A percentile compares a stretch with the other conserved stretches of the same genome.
phyloP scores from a whole-genome alignment of 352 stramenopile genomes.

The Globisporangium nunn region DNA sequence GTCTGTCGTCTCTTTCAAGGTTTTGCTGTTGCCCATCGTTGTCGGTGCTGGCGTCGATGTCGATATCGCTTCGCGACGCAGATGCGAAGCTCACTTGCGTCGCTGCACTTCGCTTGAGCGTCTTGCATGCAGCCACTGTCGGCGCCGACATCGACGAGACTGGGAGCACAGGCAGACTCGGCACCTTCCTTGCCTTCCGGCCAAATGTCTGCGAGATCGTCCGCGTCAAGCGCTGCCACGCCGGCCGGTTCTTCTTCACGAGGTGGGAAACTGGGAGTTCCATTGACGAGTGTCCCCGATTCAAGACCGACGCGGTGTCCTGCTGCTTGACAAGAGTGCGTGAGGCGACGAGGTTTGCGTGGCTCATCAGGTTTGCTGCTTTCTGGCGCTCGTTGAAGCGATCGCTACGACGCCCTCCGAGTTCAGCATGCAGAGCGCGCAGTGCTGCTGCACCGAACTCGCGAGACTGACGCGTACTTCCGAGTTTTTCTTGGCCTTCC shows the following conservation, averaged over 20 bases:
- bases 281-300: background rate
- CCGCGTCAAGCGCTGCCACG: conserved; percentile 11
- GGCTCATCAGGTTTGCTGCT: too few relatives aligned
- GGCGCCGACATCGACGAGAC: background rate
- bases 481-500: too few relatives aligned
- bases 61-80: background rate
- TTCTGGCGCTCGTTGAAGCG: too few relatives aligned
- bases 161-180: background rate
- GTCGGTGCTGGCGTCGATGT: background rate
- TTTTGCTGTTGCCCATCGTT: background rate
- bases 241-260: background rate
- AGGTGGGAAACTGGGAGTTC: background rate
- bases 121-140: background rate
- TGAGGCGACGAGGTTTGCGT: background rate
- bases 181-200: background rate
- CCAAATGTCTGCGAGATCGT: conserved; percentile 8
- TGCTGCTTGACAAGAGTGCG: background rate
- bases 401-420: too few relatives aligned
- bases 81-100: background rate
- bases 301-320: background rate
- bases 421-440: too few relatives aligned
- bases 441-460: too few relatives aligned
- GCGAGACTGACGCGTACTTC: too few relatives aligned
- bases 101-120: background rate
- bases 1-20: background rate